Conservation (phyloP, 495 filamentous ascomycete genomes). For the Trichodelitschia bisporula region DNA sequence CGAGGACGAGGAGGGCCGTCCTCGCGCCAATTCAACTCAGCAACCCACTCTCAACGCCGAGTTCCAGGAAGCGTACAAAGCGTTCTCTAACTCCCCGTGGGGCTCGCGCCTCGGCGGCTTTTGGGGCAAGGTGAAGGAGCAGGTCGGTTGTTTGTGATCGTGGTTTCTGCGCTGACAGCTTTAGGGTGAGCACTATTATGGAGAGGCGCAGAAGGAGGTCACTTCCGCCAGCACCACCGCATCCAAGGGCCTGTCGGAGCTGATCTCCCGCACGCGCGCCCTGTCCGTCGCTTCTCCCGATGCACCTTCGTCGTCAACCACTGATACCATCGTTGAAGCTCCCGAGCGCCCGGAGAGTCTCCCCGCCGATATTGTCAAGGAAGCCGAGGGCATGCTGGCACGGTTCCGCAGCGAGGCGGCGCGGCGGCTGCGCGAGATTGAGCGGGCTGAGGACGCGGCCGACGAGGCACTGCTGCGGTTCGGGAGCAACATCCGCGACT, state of each 20-base stretch:
- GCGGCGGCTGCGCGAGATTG: slow-evolving; percentile 70
- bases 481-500: slow-evolving; percentile 73
- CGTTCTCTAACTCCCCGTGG: slow-evolving; percentile 78
- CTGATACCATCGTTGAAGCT: too few species aligned
- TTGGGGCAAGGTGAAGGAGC: slow-evolving; percentile 72
- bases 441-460: slow-evolving; percentile 88
- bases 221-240: slow-evolving; percentile 56
- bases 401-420: slow-evolving; percentile 60
- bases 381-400: slow-evolving; percentile 58
- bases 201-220: slow-evolving; percentile 61
- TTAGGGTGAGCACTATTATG: slow-evolving; percentile 70
- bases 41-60: slow-evolving; percentile 48
- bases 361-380: slow-evolving; percentile 22
- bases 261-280: slow-evolving; percentile 7
- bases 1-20: slow-evolving; percentile 23
- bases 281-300: slow-evolving; percentile 9
- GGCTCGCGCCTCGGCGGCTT: slow-evolving; percentile 69
- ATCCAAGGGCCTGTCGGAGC: slow-evolving; percentile 38
- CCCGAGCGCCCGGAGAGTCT: slow-evolving; percentile 22
- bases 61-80: slow-evolving; percentile 84
- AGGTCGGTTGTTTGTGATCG: slow-evolving; percentile 28
- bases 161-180: too few species aligned
- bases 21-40: slow-evolving; percentile 23
- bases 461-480: slow-evolving; percentile 91
- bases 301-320: too few species aligned